Percentiles rank a stretch among this genome's conserved stretches.
Conservation (phyloP, 306 rosid genomes). For the Casuarina glauca region DNA sequence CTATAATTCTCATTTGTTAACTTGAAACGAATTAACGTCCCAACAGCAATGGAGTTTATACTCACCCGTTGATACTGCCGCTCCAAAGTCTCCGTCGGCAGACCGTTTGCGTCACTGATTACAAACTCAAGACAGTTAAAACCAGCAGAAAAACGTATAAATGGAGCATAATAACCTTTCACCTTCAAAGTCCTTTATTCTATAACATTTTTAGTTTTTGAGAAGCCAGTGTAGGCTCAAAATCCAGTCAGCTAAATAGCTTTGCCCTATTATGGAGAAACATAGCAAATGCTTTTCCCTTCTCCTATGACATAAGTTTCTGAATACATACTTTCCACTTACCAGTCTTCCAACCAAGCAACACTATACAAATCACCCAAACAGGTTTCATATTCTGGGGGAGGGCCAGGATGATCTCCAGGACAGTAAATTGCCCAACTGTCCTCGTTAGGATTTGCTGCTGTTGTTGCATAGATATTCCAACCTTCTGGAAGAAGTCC, state of each 20-base stretch:
- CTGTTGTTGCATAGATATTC: conserved; percentile 87
- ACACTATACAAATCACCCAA: conserved; percentile 88
- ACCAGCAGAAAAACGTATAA: conserved; percentile 8
- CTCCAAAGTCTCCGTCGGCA: conserved; percentile 72
- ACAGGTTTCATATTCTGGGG: conserved; percentile 82
- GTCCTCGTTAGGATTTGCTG: conserved; percentile 83
- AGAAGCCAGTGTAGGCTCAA: neutral
- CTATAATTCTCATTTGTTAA: conserved; percentile 6
- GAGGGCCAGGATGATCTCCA: conserved; percentile 81
- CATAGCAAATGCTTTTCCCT: conserved; percentile 14
- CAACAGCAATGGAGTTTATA: conserved; percentile 19
- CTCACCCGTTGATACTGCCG: conserved; percentile 88
- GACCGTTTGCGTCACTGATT: conserved; percentile 78
- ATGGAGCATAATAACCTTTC: neutral
- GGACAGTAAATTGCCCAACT: conserved; percentile 98
- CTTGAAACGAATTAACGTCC: neutral
- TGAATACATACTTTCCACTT: conserved; percentile 11
- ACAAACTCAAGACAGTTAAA: conserved; percentile 28
- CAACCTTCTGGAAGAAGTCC: conserved; percentile 84
- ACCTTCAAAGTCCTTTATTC: neutral
- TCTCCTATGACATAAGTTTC: neutral
- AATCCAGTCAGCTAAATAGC: neutral
- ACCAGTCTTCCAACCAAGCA: conserved; percentile 99
- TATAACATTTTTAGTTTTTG: neutral
- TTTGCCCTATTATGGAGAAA: neutral